Base-by-base conservation (phyloP, 2,329 filamentous ascomycete species). In the Tolypocladium ovalisporum region DNA sequence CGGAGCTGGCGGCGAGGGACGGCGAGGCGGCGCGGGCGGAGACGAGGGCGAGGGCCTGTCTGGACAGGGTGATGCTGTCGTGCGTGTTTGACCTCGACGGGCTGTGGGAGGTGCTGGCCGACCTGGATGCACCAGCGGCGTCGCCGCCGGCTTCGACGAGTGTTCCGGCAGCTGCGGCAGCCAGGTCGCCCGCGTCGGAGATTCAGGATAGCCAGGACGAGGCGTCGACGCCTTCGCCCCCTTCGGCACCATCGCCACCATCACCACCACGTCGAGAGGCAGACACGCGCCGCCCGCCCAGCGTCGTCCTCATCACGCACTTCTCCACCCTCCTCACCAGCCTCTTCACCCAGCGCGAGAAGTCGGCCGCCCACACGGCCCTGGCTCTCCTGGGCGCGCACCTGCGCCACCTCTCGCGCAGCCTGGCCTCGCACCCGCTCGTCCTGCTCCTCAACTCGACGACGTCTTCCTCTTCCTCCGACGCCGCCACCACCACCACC, bases 21-120 rank as follows among this genome's bases (percentile, higher is more conserved):
- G 8, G 53, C 62, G 5, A 60, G 60, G 2, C 65, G 59, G 55
- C 22, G 47, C 29, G 2, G 8, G 49, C 3, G 4, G 29, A 39
- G 39, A 1, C 64, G 36, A 63, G 73, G 32, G 63, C 74, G 34
- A 71, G 66, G 55, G 62, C 64, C 3, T 74, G 71, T 57, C 68
- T 86, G 4, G 77, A 79, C 52, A 71, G 72, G 52, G 76, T 84
- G 4, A 74, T 77, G 36, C 72, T 86, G 34, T 79, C 80, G 29
- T 73, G 79, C 29, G 76, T 85, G 1, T 86, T 86, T 61, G 81
- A 84, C 59, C 62, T 83, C 13, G 76, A 83, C 52, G 83, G 83
- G 0, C 62, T 86, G 22, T 78, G 74, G 74, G 81, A 85, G 65
- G 81, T 81, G 1, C 62, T 86, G 37, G 68, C 65, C 2, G 83